Evolutionary conservation across 2,329 filamentous ascomycete species (phyloP).

Genomic region (Calonectria hongkongensis): DNA sequence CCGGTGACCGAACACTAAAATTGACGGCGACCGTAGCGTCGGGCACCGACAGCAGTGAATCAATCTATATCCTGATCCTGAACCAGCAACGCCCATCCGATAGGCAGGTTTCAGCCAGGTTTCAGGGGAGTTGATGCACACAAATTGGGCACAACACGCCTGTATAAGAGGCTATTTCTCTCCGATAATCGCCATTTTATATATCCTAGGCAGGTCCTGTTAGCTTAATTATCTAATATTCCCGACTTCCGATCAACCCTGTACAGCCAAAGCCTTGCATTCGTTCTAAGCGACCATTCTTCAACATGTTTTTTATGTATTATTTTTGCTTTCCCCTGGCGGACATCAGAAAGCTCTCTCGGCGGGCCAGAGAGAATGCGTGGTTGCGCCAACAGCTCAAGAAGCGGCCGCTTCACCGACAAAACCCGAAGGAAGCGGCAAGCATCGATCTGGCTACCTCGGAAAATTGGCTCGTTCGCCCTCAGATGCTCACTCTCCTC

Average conservation of each 20-base stretch:
- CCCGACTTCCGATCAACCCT: background rate
- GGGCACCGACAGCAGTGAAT: background rate
- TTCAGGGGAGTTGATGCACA: background rate
- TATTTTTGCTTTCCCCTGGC: background rate
- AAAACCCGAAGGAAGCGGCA: background rate
- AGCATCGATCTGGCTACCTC: background rate
- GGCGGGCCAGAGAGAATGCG: slow-evolving; percentile 1
- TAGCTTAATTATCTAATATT: background rate
- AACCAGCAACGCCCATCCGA: background rate
- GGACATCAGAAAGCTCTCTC: background rate
- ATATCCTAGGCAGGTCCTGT: background rate
- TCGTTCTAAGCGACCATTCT: background rate
- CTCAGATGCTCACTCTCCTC: background rate
- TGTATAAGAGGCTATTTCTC: background rate
- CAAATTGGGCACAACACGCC: background rate
- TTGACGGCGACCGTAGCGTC: slow-evolving; percentile 3
- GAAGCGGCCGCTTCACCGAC: background rate
- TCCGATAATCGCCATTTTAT: background rate
- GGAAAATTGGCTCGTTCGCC: background rate
- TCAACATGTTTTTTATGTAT: slow-evolving; percentile 2
- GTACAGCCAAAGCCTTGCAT: background rate
- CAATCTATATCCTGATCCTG: slow-evolving; percentile 1
- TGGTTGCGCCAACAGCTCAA: background rate
- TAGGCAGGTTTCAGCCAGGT: slow-evolving; percentile 1
- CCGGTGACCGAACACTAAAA: slow-evolving; percentile 6